Conservation (phyloP, 2,329 filamentous ascomycete genomes). For the Cercospora zeina region DNA sequence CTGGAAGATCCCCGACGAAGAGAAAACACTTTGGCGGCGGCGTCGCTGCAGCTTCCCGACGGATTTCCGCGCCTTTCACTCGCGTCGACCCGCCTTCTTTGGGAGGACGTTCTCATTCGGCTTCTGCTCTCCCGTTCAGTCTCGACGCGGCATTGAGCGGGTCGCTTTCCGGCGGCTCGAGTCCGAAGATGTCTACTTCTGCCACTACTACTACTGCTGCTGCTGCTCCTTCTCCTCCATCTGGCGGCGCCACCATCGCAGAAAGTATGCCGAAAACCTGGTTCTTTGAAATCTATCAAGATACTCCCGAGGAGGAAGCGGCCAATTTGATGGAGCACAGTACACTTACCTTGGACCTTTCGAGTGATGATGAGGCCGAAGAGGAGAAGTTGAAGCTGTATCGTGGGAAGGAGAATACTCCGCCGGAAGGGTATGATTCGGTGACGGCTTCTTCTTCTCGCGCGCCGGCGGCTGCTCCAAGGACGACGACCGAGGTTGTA, state of each 20-base stretch:
- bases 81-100: constrained; percentile 68
- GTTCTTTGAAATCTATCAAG: constrained; percentile 94
- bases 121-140: constrained; percentile 67
- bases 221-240: background rate
- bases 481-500: constrained; percentile 30
- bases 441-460: constrained; percentile 28
- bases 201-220: background rate
- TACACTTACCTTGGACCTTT: constrained; percentile 82
- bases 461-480: constrained; percentile 7
- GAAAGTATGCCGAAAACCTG: constrained; percentile 62
- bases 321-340: constrained; percentile 91
- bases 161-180: constrained; percentile 58
- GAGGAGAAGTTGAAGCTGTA: constrained; percentile 56
- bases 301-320: constrained; percentile 85
- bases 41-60: constrained; percentile 52
- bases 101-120: constrained; percentile 28
- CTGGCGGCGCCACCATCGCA: constrained; percentile 53
- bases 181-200: constrained; percentile 42
- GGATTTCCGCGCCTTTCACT: constrained; percentile 63
- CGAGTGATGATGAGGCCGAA: constrained; percentile 74
- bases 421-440: constrained; percentile 58
- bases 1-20: constrained; percentile 78
- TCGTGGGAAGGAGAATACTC: constrained; percentile 89
- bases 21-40: constrained; percentile 54
- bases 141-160: constrained; percentile 80